phyloP scores from a whole-genome alignment of 1,139 yeast species.

The Zygosaccharomyces sapae region DNA sequence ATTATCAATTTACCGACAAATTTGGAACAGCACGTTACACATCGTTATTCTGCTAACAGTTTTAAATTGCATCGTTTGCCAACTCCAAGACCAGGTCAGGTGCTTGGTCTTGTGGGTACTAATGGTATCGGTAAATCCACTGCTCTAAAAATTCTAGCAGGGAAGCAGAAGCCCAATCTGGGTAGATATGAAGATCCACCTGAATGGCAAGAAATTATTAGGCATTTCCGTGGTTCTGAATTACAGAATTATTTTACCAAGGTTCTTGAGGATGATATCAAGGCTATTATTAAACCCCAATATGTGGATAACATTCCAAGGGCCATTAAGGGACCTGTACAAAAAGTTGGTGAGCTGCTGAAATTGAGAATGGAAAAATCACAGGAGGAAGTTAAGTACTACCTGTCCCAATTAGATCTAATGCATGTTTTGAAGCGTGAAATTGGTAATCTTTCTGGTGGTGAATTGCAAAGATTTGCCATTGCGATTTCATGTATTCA shows the following conservation, averaged over 20 bases:
- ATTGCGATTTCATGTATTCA: conserved; percentile 97
- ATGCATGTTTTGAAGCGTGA: conserved; percentile 75
- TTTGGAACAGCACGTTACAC: conserved; percentile 86
- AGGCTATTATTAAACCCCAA: conserved; percentile 95
- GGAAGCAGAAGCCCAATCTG: conserved; percentile 94
- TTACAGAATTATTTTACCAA: conserved; percentile 93
- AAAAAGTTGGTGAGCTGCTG: conserved; percentile 80
- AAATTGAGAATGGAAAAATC: conserved; percentile 68
- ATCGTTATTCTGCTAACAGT: conserved; percentile 95
- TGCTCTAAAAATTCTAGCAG: conserved; percentile 97
- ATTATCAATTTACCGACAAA: conserved; percentile 95
- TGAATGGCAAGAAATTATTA: conserved; percentile 91
- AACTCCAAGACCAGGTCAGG: conserved; percentile 98
- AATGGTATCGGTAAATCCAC: conserved; percentile 99
- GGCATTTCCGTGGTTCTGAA: conserved; percentile 92
- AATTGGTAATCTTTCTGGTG: conserved; percentile 87
- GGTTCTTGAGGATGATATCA: conserved; percentile 86
- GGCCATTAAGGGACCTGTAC: conserved; percentile 87
- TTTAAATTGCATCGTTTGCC: conserved; percentile 96
- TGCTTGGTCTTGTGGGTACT: conserved; percentile 93
- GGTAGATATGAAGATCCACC: conserved; percentile 95
- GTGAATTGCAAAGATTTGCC: conserved; percentile 97
- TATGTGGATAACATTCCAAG: conserved; percentile 96
- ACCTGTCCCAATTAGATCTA: conserved; percentile 69
- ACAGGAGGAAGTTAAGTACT: conserved; percentile 54